phyloP scores from a whole-genome alignment of 306 rosid species.

The Neltuma alba region DNA sequence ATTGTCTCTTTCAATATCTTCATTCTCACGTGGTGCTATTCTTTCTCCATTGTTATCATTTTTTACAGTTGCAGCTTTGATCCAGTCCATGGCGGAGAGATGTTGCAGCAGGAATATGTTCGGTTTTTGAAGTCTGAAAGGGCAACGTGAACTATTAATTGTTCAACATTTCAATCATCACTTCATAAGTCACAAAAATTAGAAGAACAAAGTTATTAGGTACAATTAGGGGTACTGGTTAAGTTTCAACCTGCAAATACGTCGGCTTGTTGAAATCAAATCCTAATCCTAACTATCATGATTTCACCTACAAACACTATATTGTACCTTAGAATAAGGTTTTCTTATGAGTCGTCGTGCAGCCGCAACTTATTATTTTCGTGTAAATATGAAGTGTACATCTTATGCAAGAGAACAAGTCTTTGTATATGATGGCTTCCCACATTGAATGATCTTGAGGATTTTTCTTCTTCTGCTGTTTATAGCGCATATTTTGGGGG shows the following conservation, averaged over 20 bases:
- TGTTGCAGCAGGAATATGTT: conserved; percentile 73
- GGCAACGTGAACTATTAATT: conserved; percentile 36
- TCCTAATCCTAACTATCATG: not conserved
- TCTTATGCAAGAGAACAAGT: conserved; percentile 25
- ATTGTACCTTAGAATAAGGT: not conserved
- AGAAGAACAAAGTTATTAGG: not conserved
- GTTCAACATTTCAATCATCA: not conserved
- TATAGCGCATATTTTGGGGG: conserved; percentile 24
- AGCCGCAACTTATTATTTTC: conserved; percentile 22
- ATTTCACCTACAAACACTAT: not conserved
- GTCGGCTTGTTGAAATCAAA: not conserved
- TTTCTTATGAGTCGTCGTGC: not conserved
- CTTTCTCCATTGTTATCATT: conserved; percentile 44
- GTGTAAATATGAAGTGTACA: conserved; percentile 46
- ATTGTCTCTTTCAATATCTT: no score
- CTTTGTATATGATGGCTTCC: conserved; percentile 44
- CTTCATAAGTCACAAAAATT: no score
- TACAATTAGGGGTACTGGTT: not conserved
- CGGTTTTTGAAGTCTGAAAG: conserved; percentile 62
- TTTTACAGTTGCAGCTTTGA: conserved; percentile 78
- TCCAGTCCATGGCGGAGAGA: conserved; percentile 70
- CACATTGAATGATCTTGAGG: conserved; percentile 27
- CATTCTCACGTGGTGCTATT: conserved; percentile 12
- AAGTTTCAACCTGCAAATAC: not conserved
- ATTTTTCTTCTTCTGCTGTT: not conserved